Conservation (phyloP, 2,329 filamentous ascomycete species). For the Metarhizium robertsii region DNA sequence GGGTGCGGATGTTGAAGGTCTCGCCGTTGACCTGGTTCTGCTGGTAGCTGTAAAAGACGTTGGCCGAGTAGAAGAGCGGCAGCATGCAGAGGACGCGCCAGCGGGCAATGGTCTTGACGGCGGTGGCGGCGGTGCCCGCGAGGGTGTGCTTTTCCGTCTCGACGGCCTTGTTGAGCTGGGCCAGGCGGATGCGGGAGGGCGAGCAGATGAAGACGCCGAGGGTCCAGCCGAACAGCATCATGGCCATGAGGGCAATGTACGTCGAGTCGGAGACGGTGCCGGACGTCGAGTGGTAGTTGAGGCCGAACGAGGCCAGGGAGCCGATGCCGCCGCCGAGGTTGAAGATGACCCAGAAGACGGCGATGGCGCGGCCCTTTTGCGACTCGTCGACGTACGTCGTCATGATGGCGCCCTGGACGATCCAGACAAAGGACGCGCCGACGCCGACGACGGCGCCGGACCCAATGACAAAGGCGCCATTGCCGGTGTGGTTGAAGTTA, state of each 20-base stretch:
- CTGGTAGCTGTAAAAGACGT: slow-evolving; percentile 47
- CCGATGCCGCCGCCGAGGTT: slow-evolving; percentile 36
- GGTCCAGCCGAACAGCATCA: slow-evolving; percentile 40
- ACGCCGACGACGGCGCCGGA: slow-evolving; percentile 35
- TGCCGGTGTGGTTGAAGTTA: slow-evolving; percentile 29
- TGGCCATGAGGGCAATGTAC: slow-evolving; percentile 37
- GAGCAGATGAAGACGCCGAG: slow-evolving; percentile 38
- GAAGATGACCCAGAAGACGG: slow-evolving; percentile 36
- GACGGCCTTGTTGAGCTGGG: slow-evolving; percentile 25
- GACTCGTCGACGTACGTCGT: slow-evolving; percentile 26
- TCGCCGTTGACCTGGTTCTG: slow-evolving; percentile 45
- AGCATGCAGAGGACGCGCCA: slow-evolving; percentile 38
- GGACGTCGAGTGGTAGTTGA: slow-evolving; percentile 30
- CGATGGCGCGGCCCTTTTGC: slow-evolving; percentile 32
- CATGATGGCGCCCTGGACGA: slow-evolving; percentile 39
- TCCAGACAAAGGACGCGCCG: slow-evolving; percentile 35
- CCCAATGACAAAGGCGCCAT: slow-evolving; percentile 34
- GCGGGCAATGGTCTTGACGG: slow-evolving; percentile 27
- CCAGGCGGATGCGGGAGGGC: slow-evolving; percentile 30
- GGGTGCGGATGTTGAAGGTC: slow-evolving; percentile 44
- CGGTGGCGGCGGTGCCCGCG: slow-evolving; percentile 24
- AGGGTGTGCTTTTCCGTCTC: slow-evolving; percentile 30
- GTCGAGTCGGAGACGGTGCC: slow-evolving; percentile 39
- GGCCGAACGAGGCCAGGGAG: slow-evolving; percentile 22
- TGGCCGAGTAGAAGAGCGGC: slow-evolving; percentile 44